Evolutionary conservation across 768 basidiomycete genomes (phyloP), one percentile per base, ranked within the genome.

Genomic region (Russula emetica): DNA sequence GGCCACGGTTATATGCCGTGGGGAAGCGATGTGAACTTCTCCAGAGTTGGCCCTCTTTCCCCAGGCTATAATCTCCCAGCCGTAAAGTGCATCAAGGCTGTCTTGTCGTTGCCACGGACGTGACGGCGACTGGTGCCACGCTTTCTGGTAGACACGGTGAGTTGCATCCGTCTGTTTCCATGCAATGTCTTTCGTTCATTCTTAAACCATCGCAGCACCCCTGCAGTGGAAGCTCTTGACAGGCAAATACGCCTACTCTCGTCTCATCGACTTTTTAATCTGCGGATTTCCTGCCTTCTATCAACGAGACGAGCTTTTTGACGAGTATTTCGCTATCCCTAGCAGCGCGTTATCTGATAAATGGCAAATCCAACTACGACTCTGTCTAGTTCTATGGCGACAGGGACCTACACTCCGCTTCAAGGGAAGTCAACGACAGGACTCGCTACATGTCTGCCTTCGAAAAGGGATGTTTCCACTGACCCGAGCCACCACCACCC

Each of bases 1-100:
- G 45, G 28, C 42, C 64, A 51, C 62, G 51, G 51, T 55, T 61
- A 68, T 67, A 63, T 63, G 58, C 44, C 20, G 26, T 47, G 55
- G 59, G 55, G 28, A 26, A 42, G 8, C 22, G 28, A 65, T 45
- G 26, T 56, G 64, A 45, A 26, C 24, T 57, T 62, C 45, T 52
- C 59, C 30, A 30, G 32, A 20, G 56, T 61, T 62, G 54, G 50
- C 34, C 54, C 55, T 42, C 51, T 34, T 57, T 55, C 52, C 57
- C 62, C 30, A 57, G 47, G 30, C 30, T 14, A 18, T 55, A 53
- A 28, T 40, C 51, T 63, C 22, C 55, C 55, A 32, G 36, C 58
- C 30, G 58, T 28, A 34, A 38, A 58, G 18, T 58, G 38, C 30
- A 34, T 49, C 24, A 30, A 47, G 30, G 40, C 24, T 30, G 30